Base-by-base conservation (phyloP, 1,284 basidiomycete species). In the Trametes versicolor region DNA sequence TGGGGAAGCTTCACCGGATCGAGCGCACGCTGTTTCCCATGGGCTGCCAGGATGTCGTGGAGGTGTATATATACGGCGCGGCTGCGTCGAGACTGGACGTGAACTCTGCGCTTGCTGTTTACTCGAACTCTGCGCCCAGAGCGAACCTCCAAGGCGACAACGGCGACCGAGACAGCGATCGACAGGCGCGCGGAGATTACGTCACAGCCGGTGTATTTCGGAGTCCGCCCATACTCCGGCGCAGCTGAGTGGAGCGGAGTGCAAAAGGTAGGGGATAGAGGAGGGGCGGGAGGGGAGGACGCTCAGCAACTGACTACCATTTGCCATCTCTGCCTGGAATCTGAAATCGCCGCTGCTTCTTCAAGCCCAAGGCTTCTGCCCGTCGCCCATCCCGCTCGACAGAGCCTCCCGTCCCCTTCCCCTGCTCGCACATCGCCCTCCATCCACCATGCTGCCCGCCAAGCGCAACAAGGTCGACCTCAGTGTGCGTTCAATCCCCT, bases 381-480 rank as follows among this genome's bases (percentile, higher is more conserved):
- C 61, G 29, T 39, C 48, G 61, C 60, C 36, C 54, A 49, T 43
- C 57, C 39, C 71, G 72, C 71, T 72, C 76, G 74, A 69, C 70
- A 73, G 74, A 72, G 67, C 73, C 67, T 64, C 66, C 71, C 60
- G 62, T 59, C 65, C 29, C 29, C 54, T 60, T 61, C 63, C 56
- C 69, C 53, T 67, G 55, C 60, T 67, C 68, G 21, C 45, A 54
- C 41, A 52, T 51, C 69, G 62, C 62, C 61, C 48, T 62, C 57
- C 55, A 60, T 62, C 66, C 72, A 78, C 70, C 71, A 96, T 97
- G 94, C 85, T 91, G 64, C 95, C 95, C 60, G 85, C 86, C 68
- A 90, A 89, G 82, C 87, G 90, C 74, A 94, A 96, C 81, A 97
- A 97, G 86, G 85, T 97, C 80, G 95, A 97, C 82, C 87, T 96